A percentile compares a stretch with the other conserved stretches of the same genome.
phyloP scores from a whole-genome alignment of 495 filamentous ascomycete species.

The Hypomontagnella submonticulosa region DNA sequence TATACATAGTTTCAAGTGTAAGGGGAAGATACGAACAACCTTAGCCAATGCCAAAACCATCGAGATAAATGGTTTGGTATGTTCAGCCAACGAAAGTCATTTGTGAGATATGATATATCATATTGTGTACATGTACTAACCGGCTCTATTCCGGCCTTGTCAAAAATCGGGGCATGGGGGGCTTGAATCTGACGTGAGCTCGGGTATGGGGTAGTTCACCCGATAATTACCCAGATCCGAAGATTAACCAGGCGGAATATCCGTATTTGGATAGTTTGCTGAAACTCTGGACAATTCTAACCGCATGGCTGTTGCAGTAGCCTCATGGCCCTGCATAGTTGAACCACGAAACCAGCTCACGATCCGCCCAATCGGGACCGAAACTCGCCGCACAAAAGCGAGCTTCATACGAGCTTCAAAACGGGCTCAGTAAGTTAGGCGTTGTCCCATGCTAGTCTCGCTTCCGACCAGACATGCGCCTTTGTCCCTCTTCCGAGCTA shows the following conservation, averaged over 20 bases:
- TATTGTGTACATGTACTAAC: too few species aligned
- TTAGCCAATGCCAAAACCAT: too few species aligned
- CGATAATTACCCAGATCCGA: conserved; percentile 18
- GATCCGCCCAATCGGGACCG: conserved; percentile 14
- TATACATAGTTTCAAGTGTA: too few species aligned
- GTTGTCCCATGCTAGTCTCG: conserved; percentile 12
- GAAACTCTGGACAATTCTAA: conserved; percentile 2
- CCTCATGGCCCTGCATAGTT: conserved; percentile 23
- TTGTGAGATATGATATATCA: too few species aligned
- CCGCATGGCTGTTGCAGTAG: conserved; percentile 3
- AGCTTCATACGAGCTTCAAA: neutral
- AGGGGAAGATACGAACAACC: too few species aligned
- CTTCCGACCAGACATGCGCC: conserved; percentile 1
- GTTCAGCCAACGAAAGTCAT: too few species aligned
- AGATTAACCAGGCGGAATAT: conserved; percentile 19
- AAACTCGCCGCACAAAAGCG: neutral
- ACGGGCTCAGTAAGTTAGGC: conserved; percentile 4
- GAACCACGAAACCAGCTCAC: conserved; percentile 2
- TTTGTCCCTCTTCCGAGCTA: neutral
- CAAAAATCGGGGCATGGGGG: too few species aligned
- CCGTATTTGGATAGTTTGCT: conserved; percentile 6
- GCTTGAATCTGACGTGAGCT: too few species aligned
- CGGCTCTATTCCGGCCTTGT: too few species aligned
- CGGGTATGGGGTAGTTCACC: neutral
- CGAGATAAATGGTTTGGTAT: too few species aligned